Evolutionary conservation across 371 early-diverging fungal species (phyloP), one percentile per base, ranked within the genome.

Genomic region (Circinella minor): DNA sequence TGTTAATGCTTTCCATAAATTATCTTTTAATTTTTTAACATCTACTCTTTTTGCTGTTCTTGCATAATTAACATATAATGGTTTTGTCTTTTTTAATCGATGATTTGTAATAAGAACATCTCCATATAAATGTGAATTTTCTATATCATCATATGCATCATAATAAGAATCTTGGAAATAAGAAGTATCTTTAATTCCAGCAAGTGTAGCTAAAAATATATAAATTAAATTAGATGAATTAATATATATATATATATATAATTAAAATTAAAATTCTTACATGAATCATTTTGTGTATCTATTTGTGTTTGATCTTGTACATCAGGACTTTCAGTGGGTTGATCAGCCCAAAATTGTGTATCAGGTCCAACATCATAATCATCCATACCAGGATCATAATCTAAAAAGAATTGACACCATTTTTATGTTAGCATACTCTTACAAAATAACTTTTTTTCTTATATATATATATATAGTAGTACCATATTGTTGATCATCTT

Each of bases 1-100:
- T 1, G 78, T 77, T 11, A 82, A 63, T 1, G 72, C 90, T 63
- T 88, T 87, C 99, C 99, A 99, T 27, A 99, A 78, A 78, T 96
- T 96, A 47, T 97, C 96, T 77, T 99, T 99, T 54, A 99, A 85
- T 71, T 88, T 87, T 80, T 94, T 95, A 43, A 99, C 96, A 80
- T 99, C 96, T 3, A 98, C 97, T 54, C 93, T 86, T 82, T 99
- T 99, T 62, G 97, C 96, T 11, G 88, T 89, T 65, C 89, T 86
- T 20, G 97, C 94, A 71, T 93, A 97, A 71, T 90, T 93, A 65
- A 97, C 87, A 73, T 88, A 89, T 20, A 86, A 77, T 11, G 93
- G 89, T 69, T 91, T 93, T 70, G 88, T 86, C 34, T 88, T 86
- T 68, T 88, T 90, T 63, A 81, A 55, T 3, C 61, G 76, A 60